Base-by-base conservation (phyloP, 805 yeast species). In the Teunomyces pallodes region DNA sequence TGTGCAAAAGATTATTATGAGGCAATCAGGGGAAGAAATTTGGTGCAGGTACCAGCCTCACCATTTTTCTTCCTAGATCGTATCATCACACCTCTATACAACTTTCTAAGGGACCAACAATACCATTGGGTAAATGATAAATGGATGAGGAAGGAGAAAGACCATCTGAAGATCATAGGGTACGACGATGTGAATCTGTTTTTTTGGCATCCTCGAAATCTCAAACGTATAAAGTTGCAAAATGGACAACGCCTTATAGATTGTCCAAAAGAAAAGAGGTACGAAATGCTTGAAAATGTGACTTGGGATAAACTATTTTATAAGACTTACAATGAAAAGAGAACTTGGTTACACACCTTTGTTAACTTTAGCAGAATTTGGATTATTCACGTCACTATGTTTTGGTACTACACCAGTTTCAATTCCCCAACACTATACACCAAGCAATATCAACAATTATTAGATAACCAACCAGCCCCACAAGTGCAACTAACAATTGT, bases 101-200 rank as follows among this genome's bases (percentile, higher is more conserved):
- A 69, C 46, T 89, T 75, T 60, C 72, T 87, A 32, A 77, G 86
- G 53, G 80, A 78, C 51, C 96, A 90, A 68, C 86, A 83, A 27
- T 84, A 80, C 62, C 81, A 80, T 54, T 61, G 75, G 7, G 49
- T 67, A 24, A 79, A 81, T 41, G 88, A 85, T 3, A 70, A 69
- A 46, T 81, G 77, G 68, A 74, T 76, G 32, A 80, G 83, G 65
- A 80, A 83, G 51, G 90, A 83, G 58, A 77, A 77, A 56, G 94
- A 89, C 67, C 94, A 83, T 72, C 62, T 75, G 64, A 62, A 78
- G 54, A 72, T 83, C 61, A 60, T 83, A 64, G 78, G 87, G 52
- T 65, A 86, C 54, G 83, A 79, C 57, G 83, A 79, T 53, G 61
- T 77, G 33, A 79, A 79, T 54, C 83, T 76, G 53, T 62, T 72